phyloP scores from a whole-genome alignment of 2,329 filamentous ascomycete genomes.

The Pestalotiopsis sp. region DNA sequence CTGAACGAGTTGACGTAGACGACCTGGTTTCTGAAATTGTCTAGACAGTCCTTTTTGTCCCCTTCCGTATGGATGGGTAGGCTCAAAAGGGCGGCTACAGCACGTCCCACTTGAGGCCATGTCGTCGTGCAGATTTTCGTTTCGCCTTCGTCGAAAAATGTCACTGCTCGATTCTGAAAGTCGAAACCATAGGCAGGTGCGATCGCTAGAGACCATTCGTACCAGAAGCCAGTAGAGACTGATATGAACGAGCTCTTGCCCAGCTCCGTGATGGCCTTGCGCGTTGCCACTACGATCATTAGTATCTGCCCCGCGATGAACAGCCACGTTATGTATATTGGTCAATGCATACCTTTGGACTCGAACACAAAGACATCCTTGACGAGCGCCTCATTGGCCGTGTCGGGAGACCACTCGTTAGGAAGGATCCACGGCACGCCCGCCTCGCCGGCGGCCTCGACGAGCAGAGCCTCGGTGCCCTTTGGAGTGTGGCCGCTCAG shows the following conservation, averaged over 20 bases:
- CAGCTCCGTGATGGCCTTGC: conserved; percentile 41
- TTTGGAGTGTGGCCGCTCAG: conserved; percentile 44
- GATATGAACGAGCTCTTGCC: conserved; percentile 46
- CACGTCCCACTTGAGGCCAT: conserved; percentile 42
- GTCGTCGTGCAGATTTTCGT: conserved; percentile 51
- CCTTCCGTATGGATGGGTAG: conserved; percentile 43
- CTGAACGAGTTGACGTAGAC: conserved; percentile 60
- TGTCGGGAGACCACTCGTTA: conserved; percentile 45
- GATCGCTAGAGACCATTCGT: conserved; percentile 51
- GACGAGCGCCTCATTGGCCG: conserved; percentile 38
- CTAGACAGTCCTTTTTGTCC: conserved; percentile 37
- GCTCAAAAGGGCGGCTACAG: conserved; percentile 53
- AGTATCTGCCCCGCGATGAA: too few species aligned
- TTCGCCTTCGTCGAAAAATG: conserved; percentile 59
- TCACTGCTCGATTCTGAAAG: conserved; percentile 41
- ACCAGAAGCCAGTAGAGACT: conserved; percentile 53
- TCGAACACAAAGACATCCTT: conserved; percentile 33
- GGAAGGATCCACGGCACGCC: conserved; percentile 59
- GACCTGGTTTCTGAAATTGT: conserved; percentile 47
- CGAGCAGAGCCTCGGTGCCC: conserved; percentile 50
- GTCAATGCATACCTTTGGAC: conserved; percentile 17
- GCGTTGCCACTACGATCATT: conserved; percentile 17
- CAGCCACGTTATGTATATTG: not conserved
- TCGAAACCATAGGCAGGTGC: conserved; percentile 50
- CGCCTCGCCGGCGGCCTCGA: conserved; percentile 57